Evolutionary conservation across 352 stramenopile genomes (phyloP).

Genomic region (Phytophthora capsici): DNA sequence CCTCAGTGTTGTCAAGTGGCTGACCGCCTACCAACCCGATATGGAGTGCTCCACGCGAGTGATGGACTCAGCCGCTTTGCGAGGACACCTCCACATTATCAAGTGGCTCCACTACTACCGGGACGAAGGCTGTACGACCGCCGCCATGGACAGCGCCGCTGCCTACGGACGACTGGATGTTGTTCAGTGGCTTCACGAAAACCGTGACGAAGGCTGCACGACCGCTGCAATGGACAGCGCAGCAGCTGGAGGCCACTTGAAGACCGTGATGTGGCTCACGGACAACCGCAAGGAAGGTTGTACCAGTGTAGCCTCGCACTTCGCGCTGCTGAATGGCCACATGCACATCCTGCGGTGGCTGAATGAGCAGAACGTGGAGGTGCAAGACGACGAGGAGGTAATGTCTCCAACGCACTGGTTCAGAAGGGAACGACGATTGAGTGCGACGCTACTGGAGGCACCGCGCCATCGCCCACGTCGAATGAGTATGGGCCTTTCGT

Average conservation of each 20-base stretch:
- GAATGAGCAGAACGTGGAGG: constrained; percentile 49
- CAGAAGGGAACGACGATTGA: constrained; percentile 40
- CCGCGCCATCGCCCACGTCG: constrained; percentile 33
- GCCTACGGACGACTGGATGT: constrained; percentile 73
- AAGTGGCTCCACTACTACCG: constrained; percentile 78
- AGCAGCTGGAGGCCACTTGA: constrained; percentile 67
- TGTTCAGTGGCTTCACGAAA: constrained; percentile 73
- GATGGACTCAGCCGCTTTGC: constrained; percentile 84
- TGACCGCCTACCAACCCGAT: constrained; percentile 60
- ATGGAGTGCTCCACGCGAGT: constrained; percentile 64
- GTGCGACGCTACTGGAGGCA: constrained; percentile 38
- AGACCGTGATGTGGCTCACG: constrained; percentile 72
- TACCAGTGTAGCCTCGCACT: constrained; percentile 73
- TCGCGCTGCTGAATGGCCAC: constrained; percentile 74
- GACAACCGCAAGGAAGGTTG: constrained; percentile 68
- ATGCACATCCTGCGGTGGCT: constrained; percentile 70
- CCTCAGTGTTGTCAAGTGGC: constrained; percentile 66
- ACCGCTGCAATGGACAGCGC: constrained; percentile 78
- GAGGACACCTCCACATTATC: constrained; percentile 71
- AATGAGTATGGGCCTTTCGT: constrained; percentile 36
- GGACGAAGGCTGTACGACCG: constrained; percentile 70
- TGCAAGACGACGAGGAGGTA: constrained; percentile 12
- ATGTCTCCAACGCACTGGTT: constrained; percentile 21
- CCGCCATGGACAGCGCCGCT: constrained; percentile 82
- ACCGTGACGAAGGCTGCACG: constrained; percentile 74